Conservation (phyloP, 768 basidiomycete species). For the Naganishia kalamii region DNA sequence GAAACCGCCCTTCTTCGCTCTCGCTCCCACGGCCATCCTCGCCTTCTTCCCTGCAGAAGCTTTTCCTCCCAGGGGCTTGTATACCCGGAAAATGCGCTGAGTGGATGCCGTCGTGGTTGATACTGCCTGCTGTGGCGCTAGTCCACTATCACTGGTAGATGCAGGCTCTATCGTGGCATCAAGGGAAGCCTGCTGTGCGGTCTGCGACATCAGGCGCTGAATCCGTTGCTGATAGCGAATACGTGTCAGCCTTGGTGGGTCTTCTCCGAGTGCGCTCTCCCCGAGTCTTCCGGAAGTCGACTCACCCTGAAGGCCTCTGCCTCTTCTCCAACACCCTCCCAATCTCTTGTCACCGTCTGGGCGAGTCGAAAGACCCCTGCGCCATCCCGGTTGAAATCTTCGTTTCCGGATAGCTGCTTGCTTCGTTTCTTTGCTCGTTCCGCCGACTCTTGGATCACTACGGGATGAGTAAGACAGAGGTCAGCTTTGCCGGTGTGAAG, state of each 20-base stretch:
- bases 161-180: not conserved
- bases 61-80: not conserved
- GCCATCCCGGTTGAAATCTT: conserved; percentile 4
- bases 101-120: not conserved
- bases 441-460: conserved; percentile 41
- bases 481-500: no score
- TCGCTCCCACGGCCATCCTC: not conserved
- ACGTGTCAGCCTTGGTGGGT: not conserved
- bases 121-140: not conserved
- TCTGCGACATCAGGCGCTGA: conserved; percentile 17
- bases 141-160: not conserved
- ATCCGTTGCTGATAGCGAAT: conserved; percentile 19
- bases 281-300: not conserved
- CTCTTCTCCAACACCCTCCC: conserved; percentile 41
- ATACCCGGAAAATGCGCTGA: conserved; percentile 10
- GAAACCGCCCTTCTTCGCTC: not conserved
- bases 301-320: conserved; percentile 41
- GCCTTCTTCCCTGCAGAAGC: not conserved
- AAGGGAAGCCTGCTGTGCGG: not conserved
- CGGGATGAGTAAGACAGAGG: not conserved
- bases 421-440: conserved; percentile 26
- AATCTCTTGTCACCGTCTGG: conserved; percentile 44
- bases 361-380: conserved; percentile 45
- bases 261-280: not conserved
- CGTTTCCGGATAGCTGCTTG: conserved; percentile 25